Evolutionary conservation across 2,329 filamentous ascomycete species (phyloP), one percentile per base, ranked within the genome.

Genomic region (Tolypocladium cylindrosporum): DNA sequence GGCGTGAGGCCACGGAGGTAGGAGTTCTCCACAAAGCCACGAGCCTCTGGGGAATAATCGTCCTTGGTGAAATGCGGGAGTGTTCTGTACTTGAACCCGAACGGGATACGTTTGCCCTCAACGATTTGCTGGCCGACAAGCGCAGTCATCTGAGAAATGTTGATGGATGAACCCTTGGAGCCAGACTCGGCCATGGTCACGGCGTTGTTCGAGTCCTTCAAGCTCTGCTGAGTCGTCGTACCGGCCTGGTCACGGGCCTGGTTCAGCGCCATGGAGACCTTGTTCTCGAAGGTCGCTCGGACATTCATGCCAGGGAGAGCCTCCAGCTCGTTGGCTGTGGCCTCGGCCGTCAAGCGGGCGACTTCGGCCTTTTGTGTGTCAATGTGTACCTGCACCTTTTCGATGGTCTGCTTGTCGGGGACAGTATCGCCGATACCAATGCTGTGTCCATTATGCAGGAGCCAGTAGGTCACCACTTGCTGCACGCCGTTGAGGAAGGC

Each of bases 111-210:
- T 76, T 96, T 96, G 68, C 94, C 95, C 77, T 99, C 94, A 10
- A 99, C 91, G 63, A 95, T 96, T 72, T 99, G 95, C 72, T 99
- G 94, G 64, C 95, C 94, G 60, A 99, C 95, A 63, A 97, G 84
- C 34, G 94, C 94, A 61, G 92, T 95, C 94, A 99, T 99, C 75
- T 99, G 94, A 19, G 95, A 97, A 67, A 99, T 97, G 73, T 99
- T 99, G 80, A 99, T 97, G 14, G 91, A 93, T 2, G 94, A 97
- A 72, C 94, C 94, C 79, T 99, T 99, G 65, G 95, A 99, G 68
- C 94, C 94, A 59, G 94, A 97, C 56, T 87, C 86, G 60, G 95
- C 91, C 90, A 97, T 99, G 69, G 91, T 90, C 57, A 96, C 91
- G 55, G 93, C 93, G 68, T 97, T 97, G 81, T 99, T 99, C 67